phyloP scores from a whole-genome alignment of 2,329 filamentous ascomycete species.

The Beauveria asiatica region DNA sequence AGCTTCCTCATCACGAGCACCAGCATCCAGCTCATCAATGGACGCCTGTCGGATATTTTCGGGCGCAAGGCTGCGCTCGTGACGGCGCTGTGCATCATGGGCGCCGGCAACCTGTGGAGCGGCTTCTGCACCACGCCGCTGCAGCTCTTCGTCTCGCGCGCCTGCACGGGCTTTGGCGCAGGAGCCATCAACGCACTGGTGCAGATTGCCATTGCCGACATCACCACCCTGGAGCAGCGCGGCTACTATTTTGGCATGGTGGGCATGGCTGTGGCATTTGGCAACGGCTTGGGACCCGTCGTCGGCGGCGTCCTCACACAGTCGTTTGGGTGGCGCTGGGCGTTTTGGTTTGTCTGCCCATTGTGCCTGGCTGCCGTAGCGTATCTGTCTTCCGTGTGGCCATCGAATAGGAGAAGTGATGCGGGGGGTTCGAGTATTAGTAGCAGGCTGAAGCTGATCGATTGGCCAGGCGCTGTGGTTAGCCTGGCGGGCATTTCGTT shows the following conservation, averaged over 20 bases:
- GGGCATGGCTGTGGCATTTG: background rate
- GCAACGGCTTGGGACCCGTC: background rate
- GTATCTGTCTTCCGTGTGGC: background rate
- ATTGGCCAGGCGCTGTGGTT: background rate
- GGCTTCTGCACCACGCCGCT: background rate
- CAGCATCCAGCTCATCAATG: conserved; percentile 4
- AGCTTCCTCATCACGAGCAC: conserved; percentile 6
- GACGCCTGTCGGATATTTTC: conserved; percentile 1
- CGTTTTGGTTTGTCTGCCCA: conserved; percentile 6
- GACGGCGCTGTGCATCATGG: conserved; percentile 1
- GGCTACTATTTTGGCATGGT: conserved; percentile 6
- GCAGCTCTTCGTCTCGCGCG: conserved; percentile 3
- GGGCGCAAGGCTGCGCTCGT: background rate
- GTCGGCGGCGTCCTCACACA: conserved; percentile 4
- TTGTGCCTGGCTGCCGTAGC: background rate
- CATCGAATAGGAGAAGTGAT: background rate
- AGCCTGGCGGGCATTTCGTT: background rate
- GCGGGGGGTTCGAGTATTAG: background rate
- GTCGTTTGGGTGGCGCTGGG: background rate
- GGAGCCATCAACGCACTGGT: conserved; percentile 5
- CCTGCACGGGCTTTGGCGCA: background rate
- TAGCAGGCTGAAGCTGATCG: background rate
- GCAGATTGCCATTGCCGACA: conserved; percentile 3
- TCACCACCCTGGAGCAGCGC: background rate
- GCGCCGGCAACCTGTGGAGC: conserved; percentile 5